Base-by-base conservation (phyloP, 345 rosid genomes). In the Passiflora organensis region DNA sequence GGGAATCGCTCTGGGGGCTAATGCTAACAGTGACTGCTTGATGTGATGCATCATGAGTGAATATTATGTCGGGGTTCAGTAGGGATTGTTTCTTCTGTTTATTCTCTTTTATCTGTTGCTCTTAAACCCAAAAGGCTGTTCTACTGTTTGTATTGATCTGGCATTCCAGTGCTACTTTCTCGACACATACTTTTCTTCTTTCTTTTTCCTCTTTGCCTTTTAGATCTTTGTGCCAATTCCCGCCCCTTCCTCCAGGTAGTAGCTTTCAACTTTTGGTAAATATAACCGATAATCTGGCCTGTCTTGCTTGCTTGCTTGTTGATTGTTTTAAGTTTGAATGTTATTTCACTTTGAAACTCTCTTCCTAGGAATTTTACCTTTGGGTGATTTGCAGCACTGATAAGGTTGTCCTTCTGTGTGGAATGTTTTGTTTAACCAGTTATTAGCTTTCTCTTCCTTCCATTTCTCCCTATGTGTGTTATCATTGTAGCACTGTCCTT, bases 151-250 rank as follows among this genome's bases (percentile, higher is more conserved):
- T n/a, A n/a, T n/a, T 67, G 49, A 64, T 24, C 23, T 36, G 6
- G 39, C 22, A 43, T 56, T 53, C 37, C 50, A 28, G 43, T 34
- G 51, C 59, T 55, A 14, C 43, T 13, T 36, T 14, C 58, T 49
- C 28, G 43, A 32, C 6, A 22, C 6, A 38, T 11, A n/a, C 17
- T 41, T 41, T n/a, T n/a, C n/a, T 2, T 32, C 2, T 9, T 54
- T 16, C 11, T 28, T 16, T 21, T n/a, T 22, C 13, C 23, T 36
- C 16, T 2, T n/a, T 32, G 43, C 16, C 51, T 18, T 38, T 25
- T 46, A 13, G 48, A 12, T 45, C 37, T 12, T 10, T 13, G 51
- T 13, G 45, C 49, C 56, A 44, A 48, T 14, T 53, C 36, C 49
- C 6, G 3, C 42, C 34, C 28, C 53, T 22, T n/a, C n/a, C n/a